A percentile compares a stretch with the other conserved stretches of the same genome.
Evolutionary conservation across 768 basidiomycete species (phyloP).

Genomic region (Pisolithus albus): DNA sequence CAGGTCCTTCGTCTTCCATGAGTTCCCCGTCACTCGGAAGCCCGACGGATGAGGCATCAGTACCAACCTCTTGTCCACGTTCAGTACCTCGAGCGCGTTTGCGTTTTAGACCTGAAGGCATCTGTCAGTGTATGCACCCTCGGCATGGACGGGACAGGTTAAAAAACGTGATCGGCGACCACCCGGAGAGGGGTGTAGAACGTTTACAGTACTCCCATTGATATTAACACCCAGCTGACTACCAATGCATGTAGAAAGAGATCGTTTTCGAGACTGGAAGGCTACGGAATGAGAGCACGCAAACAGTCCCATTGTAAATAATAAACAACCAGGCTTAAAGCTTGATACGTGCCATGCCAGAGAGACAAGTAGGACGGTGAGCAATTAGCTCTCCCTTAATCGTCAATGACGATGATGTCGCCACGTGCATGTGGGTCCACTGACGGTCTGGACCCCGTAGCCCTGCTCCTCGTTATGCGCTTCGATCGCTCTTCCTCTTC

Average conservation of each 20-base stretch:
- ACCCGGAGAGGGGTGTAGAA: neutral
- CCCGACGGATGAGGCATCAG: neutral
- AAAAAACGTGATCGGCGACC: slow-evolving; percentile 3
- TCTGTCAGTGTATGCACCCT: neutral
- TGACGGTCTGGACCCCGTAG: slow-evolving; percentile 6
- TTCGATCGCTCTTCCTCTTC: slow-evolving; percentile 23
- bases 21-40: neutral
- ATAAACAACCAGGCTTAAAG: neutral
- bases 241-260: too few species aligned
- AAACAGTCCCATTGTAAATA: neutral
- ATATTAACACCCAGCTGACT: too few species aligned
- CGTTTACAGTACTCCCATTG: too few species aligned
- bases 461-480: slow-evolving; percentile 12
- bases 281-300: too few species aligned
- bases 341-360: neutral
- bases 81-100: slow-evolving; percentile 12
- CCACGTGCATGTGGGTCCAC: slow-evolving; percentile 14
- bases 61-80: neutral
- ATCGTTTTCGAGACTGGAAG: too few species aligned
- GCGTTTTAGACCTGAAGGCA: slow-evolving; percentile 18
- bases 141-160: neutral
- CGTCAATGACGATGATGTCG: slow-evolving; percentile 43
- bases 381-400: slow-evolving; percentile 13
- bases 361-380: neutral
- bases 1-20: neutral